phyloP scores from a whole-genome alignment of 148 eudicot species.

The Camellia japonica region DNA sequence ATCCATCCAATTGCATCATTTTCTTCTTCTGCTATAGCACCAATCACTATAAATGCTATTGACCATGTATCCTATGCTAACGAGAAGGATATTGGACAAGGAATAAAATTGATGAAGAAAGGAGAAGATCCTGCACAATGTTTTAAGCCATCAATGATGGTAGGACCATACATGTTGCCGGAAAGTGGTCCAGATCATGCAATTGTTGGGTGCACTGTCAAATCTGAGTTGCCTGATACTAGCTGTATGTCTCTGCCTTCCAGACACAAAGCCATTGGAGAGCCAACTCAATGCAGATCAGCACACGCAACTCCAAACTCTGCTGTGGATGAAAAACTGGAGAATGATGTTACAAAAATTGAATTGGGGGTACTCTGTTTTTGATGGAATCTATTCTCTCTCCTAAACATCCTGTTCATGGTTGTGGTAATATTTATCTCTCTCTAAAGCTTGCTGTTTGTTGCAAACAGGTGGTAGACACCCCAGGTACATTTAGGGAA shows the following conservation, averaged over 20 bases:
- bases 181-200: slow-evolving; percentile 21
- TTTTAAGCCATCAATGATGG: slow-evolving; percentile 20
- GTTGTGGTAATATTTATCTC: not conserved
- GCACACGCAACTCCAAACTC: slow-evolving; percentile 18
- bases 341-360: slow-evolving; percentile 27
- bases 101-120: slow-evolving; percentile 29
- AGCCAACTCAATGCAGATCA: slow-evolving; percentile 34
- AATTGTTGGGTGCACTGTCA: slow-evolving; percentile 32
- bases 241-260: slow-evolving; percentile 24
- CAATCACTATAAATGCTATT: slow-evolving; percentile 29
- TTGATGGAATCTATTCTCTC: not conserved
- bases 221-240: slow-evolving; percentile 35
- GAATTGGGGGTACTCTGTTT: slow-evolving; percentile 23
- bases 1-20: slow-evolving; percentile 33
- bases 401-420: slow-evolving; percentile 4
- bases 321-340: slow-evolving; percentile 18
- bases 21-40: slow-evolving; percentile 21
- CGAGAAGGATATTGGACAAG: slow-evolving; percentile 33
- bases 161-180: slow-evolving; percentile 26
- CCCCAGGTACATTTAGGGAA: slow-evolving; percentile 22
- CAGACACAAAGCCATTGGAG: slow-evolving; percentile 36
- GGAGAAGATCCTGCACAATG: slow-evolving; percentile 43
- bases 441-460: not conserved
- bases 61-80: slow-evolving; percentile 29
- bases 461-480: slow-evolving; percentile 31